Percentiles rank a stretch among this genome's conserved stretches.
These are phyloP conservation scores for Xylaria sp. DNA, from an alignment of 2,329 filamentous ascomycete species.

Conservation along the genomic window DNA sequence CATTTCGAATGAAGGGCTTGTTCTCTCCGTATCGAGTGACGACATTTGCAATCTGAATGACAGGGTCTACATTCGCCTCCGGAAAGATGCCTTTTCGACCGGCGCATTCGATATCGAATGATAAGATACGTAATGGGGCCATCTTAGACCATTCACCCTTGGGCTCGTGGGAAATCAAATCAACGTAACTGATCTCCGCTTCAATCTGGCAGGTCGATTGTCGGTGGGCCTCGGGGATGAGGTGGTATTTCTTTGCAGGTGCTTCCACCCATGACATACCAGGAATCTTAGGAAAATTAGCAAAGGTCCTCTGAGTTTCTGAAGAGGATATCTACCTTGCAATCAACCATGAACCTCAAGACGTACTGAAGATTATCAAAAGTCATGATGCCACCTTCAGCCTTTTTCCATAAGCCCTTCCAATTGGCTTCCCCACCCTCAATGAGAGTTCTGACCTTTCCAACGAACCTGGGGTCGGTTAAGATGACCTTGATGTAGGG, in stretches of 20 bases:
- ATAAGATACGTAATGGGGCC: slow-evolving; percentile 90
- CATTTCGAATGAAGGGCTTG: slow-evolving; percentile 95
- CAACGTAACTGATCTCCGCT: slow-evolving; percentile 81
- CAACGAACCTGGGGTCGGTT: slow-evolving; percentile 86
- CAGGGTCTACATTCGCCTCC: slow-evolving; percentile 88
- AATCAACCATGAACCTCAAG: slow-evolving; percentile 97
- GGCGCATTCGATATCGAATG: slow-evolving; percentile 98
- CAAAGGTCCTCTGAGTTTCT: background rate
- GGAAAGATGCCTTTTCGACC: slow-evolving; percentile 98
- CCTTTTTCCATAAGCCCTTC: slow-evolving; percentile 85
- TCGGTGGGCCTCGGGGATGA: slow-evolving; percentile 72
- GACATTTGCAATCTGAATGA: slow-evolving; percentile 98
- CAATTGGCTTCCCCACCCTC: slow-evolving; percentile 85
- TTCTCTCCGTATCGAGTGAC: slow-evolving; percentile 94
- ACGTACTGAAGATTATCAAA: slow-evolving; percentile 98
- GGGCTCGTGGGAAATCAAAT: slow-evolving; percentile 87
- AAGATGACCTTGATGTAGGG: slow-evolving; percentile 95
- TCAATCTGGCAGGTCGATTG: slow-evolving; percentile 98
- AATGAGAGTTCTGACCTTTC: slow-evolving; percentile 77
- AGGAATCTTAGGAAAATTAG: slow-evolving; percentile 67
- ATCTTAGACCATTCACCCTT: slow-evolving; percentile 98
- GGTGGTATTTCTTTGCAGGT: slow-evolving; percentile 75
- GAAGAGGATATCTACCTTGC: slow-evolving; percentile 66
- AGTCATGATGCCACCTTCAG: slow-evolving; percentile 79
- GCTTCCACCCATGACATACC: slow-evolving; percentile 99